Percentiles rank a stretch among this genome's conserved stretches.
phyloP scores from a whole-genome alignment of 2,329 filamentous ascomycete species.

The Alternaria rosae region DNA sequence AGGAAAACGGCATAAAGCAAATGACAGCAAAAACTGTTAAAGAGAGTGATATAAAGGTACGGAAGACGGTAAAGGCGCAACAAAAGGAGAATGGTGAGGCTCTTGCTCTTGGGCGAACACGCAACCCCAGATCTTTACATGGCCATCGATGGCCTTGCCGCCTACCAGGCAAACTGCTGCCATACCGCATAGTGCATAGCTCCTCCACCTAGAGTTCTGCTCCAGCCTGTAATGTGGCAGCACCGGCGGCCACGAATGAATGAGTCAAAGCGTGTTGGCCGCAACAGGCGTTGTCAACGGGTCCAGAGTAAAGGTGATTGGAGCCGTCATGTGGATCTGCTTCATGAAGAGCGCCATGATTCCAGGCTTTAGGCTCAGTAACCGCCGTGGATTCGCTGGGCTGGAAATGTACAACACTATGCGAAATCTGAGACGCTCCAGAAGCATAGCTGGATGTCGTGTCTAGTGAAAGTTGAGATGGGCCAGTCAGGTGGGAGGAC shows the following conservation, averaged over 20 bases:
- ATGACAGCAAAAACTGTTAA: conserved; percentile 9
- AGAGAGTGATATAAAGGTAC: conserved; percentile 12
- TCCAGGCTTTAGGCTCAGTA: conserved; percentile 41
- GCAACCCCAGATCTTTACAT: conserved; percentile 36
- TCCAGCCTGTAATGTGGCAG: conserved; percentile 35
- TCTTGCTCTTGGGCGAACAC: conserved; percentile 33
- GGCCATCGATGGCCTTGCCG: conserved; percentile 25
- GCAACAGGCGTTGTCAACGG: conserved; percentile 35
- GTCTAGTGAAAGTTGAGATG: conserved; percentile 32
- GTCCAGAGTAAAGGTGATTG: conserved; percentile 41
- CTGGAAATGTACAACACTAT: conserved; percentile 43
- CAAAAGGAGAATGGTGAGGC: conserved; percentile 27
- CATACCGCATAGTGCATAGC: conserved; percentile 39
- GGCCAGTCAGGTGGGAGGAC: conserved; percentile 38
- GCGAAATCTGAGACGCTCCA: conserved; percentile 47
- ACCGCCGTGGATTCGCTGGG: conserved; percentile 49
- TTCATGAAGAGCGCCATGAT: conserved; percentile 43
- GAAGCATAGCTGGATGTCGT: conserved; percentile 39
- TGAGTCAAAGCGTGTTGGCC: conserved; percentile 31
- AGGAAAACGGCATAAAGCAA: conserved; percentile 19
- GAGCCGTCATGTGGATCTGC: conserved; percentile 35
- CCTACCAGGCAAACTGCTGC: conserved; percentile 26
- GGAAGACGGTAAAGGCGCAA: conserved; percentile 17
- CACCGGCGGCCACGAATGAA: conserved; percentile 35
- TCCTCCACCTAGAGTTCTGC: conserved; percentile 22